A percentile compares a stretch with the other conserved stretches of the same genome.
phyloP scores from a whole-genome alignment of 2,329 filamentous ascomycete species.

The Lasiodiplodia theobromae region DNA sequence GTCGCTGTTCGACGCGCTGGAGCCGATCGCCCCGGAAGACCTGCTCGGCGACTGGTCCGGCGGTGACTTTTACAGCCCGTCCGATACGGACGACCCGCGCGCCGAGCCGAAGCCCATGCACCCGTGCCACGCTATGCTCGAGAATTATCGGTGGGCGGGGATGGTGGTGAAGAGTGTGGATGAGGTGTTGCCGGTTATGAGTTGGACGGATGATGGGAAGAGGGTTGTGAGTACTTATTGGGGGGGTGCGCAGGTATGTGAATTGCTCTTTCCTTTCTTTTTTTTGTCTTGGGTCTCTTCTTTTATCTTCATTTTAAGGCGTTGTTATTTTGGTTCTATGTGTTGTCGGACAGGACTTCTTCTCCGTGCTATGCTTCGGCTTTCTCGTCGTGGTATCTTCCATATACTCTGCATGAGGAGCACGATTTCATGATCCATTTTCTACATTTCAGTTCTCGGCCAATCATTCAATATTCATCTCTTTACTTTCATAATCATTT shows the following conservation, averaged over 20 bases:
- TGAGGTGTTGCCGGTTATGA: constrained; percentile 8
- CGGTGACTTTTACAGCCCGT: neutral
- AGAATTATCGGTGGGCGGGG: constrained; percentile 10
- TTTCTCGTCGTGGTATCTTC: too few relatives aligned
- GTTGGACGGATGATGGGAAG: constrained; percentile 8
- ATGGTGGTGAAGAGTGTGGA: neutral
- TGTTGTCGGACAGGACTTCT: neutral
- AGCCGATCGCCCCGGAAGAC: neutral
- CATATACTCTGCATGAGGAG: too few relatives aligned
- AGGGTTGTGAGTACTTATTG: constrained; percentile 1
- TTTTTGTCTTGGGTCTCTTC: neutral
- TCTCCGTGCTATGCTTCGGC: too few relatives aligned
- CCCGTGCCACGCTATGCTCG: constrained; percentile 13
- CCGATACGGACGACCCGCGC: neutral
- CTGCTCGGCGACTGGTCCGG: constrained; percentile 15
- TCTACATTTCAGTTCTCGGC: too few relatives aligned
- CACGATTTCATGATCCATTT: too few relatives aligned
- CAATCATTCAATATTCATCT: neutral
- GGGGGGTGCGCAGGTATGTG: constrained; percentile 2
- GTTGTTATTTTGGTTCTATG: too few relatives aligned
- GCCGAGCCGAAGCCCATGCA: neutral
- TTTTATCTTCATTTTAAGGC: neutral
- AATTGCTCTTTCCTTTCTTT: neutral
- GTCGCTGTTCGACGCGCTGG: constrained; percentile 18
- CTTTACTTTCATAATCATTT: neutral